phyloP scores from a whole-genome alignment of 2,329 filamentous ascomycete genomes.

The Alternaria postmessia region DNA sequence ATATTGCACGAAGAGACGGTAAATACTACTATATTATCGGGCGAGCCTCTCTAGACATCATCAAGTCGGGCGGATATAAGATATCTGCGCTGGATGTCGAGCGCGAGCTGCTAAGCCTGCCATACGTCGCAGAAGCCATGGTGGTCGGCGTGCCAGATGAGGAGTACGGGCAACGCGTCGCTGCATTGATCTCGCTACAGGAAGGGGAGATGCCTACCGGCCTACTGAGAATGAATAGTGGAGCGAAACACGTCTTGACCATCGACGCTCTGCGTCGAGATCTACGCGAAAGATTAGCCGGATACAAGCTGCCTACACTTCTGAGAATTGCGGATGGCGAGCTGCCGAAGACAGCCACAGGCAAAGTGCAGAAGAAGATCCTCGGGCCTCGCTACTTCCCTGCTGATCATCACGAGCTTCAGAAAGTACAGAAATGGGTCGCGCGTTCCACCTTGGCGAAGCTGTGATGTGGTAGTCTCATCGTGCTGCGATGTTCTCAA shows the following conservation, averaged over 20 bases:
- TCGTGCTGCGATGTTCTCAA: background rate
- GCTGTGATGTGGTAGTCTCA: slow-evolving; percentile 16
- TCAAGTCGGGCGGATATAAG: slow-evolving; percentile 66
- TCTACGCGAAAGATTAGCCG: slow-evolving; percentile 54
- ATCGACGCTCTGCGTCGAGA: slow-evolving; percentile 56
- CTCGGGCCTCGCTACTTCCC: slow-evolving; percentile 54
- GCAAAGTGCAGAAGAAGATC: slow-evolving; percentile 61
- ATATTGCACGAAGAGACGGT: slow-evolving; percentile 51
- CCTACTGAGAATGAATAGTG: slow-evolving; percentile 26
- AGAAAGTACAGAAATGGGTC: slow-evolving; percentile 44
- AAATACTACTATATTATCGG: slow-evolving; percentile 63
- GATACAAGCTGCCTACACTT: slow-evolving; percentile 61
- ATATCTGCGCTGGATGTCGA: slow-evolving; percentile 64
- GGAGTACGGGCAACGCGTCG: slow-evolving; percentile 64
- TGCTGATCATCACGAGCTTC: slow-evolving; percentile 22
- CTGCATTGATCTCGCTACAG: slow-evolving; percentile 59
- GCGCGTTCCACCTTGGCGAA: slow-evolving; percentile 30
- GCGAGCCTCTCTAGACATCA: slow-evolving; percentile 61
- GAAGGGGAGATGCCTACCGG: slow-evolving; percentile 38
- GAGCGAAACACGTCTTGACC: slow-evolving; percentile 34
- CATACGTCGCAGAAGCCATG: slow-evolving; percentile 61
- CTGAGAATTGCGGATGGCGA: slow-evolving; percentile 55
- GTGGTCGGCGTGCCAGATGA: slow-evolving; percentile 63
- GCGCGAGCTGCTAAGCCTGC: slow-evolving; percentile 59
- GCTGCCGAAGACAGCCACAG: slow-evolving; percentile 58